Base-by-base conservation (phyloP, 1,284 basidiomycete species). In the Microbotryum violaceum region DNA sequence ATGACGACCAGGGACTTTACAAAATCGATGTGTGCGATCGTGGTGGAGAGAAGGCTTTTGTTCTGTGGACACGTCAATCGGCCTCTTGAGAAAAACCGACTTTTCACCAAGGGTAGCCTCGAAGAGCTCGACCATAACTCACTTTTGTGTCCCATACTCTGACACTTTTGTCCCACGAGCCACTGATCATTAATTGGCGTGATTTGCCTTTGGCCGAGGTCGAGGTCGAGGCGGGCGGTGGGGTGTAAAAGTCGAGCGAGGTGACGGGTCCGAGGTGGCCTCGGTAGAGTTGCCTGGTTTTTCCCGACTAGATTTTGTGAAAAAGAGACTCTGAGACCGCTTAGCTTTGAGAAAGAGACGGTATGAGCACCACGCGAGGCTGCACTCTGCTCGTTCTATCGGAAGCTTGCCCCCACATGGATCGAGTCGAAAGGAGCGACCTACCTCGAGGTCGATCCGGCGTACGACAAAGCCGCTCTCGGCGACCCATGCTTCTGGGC, bases 81-180 rank as follows among this genome's bases (percentile, higher is more conserved):
- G 14, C 14, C 37, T 42, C 12, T 6, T 60, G 45, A 45, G 49
- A 57, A 16, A n/a, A 29, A 20, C 4, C 23, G 16, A 54, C 53
- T 49, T 44, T 48, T 47, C 42, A 58, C 33, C 31, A 56, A 47
- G 23, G 47, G 1, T 25, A 16, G 37, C 6, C 14, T 42, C 16
- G 16, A 42, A 16, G 12, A 31, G 31, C 31, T 31, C 9, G 31
- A 31, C 16, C 37, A 6, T 0, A 16, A 70, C 82, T 57, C 70
- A 89, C 91, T 70, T 82, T 73, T 4, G 81, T 82, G 71, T 91
- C 80, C 91, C 91, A 96, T 2, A 91, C 66, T 71, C 84, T 85
- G 73, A 94, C 87, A 0, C 85, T 85, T 87, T 87, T 85, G 74
- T 96, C 91, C 91, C 91, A 96, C 49, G 91, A 91, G 23, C 88